Evolutionary conservation across 257 asterid species (phyloP).

Genomic region (Coffea eugenioides): DNA sequence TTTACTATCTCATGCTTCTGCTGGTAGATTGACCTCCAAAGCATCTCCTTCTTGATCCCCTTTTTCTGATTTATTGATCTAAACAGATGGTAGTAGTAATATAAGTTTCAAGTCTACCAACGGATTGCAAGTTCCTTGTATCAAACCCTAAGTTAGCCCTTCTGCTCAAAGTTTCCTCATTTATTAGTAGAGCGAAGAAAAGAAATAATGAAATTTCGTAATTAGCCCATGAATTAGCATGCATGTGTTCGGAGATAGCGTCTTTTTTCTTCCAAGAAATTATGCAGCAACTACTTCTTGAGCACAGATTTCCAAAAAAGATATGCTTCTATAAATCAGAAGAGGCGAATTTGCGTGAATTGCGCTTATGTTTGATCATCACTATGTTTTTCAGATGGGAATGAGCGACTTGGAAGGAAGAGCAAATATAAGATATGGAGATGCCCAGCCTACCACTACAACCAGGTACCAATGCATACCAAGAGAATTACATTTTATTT

Average conservation of each 20-base stretch:
- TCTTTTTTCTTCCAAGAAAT: neutral
- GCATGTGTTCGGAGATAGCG: neutral
- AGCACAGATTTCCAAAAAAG: too few relatives aligned
- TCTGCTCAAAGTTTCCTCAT: neutral
- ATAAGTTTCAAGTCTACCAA: neutral
- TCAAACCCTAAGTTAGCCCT: conserved; percentile 15
- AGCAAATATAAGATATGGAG: conserved; percentile 52
- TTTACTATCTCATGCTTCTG: neutral
- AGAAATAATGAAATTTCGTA: neutral
- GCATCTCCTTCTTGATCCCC: neutral
- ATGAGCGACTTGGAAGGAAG: conserved; percentile 51
- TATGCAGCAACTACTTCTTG: neutral
- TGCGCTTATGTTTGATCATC: neutral
- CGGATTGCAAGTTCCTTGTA: neutral
- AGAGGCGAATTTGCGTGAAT: neutral
- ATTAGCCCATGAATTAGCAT: neutral
- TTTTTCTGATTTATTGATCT: neutral
- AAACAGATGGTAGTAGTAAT: neutral
- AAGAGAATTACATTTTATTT: neutral
- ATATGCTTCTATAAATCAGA: neutral
- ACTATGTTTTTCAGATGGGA: conserved; percentile 54
- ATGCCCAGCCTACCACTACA: conserved; percentile 45
- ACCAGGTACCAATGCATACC: conserved; percentile 39
- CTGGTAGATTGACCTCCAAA: neutral
- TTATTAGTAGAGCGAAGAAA: neutral